Base-by-base conservation (phyloP, 1,139 yeast species). In the Suhomyces coccinellae region DNA sequence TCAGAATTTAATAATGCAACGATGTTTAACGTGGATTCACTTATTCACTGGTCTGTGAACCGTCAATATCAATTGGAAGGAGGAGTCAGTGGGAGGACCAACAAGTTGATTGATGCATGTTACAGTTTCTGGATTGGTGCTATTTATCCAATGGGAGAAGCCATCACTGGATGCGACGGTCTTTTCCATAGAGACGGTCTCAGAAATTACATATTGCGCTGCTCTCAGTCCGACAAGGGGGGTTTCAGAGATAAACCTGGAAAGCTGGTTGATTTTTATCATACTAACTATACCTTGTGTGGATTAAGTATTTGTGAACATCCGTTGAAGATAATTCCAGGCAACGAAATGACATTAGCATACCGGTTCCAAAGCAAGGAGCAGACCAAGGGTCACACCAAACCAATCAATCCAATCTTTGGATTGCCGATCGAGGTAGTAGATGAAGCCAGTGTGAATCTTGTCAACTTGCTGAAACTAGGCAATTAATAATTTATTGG, bases 91-190 rank as follows among this genome's bases (percentile, higher is more conserved):
- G 99, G 99, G 0, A 77, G 99, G 46, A 80, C 96, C 0, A 91
- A 93, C 61, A 95, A 95, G 63, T 73, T 95, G 35, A 98, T 93
- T 0, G 99, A 95, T 63, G 97, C 96, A 0, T 95, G 99, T 63
- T 95, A 95, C 63, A 82, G 91, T 58, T 95, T 87, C 62, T 93
- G 99, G 99, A 85, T 91, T 2, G 99, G 99, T 1, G 95, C 89
- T 0, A 60, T 84, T 37, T 73, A 78, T 53, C 82, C 88, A 0
- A 65, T 91, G 34, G 56, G 89, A 10, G 93, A 87, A 48, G 67
- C 77, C 1, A 61, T 83, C 0, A 54, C 73, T 2, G 63, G 59
- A 0, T 40, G 45, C 0, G 57, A 57, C 3, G 44, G 61, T 40
- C 53, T 84, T 42, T 76, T 84, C 50, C 67, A 80, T 62, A 70